phyloP scores from a whole-genome alignment of 352 stramenopile species.

The Phytopythium delawarense region DNA sequence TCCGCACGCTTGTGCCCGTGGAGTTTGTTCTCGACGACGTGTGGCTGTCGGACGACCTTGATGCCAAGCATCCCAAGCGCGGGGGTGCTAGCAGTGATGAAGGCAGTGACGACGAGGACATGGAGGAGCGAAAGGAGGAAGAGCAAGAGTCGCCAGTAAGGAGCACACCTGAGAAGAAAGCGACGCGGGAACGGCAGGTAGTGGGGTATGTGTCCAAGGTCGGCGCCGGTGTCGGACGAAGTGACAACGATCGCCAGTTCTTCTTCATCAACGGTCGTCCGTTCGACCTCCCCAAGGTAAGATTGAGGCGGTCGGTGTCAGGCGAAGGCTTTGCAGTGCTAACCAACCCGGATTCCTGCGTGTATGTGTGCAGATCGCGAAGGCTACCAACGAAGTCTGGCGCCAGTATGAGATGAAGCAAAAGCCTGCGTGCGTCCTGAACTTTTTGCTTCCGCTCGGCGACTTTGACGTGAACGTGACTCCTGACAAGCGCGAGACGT shows the following conservation, averaged over 20 bases:
- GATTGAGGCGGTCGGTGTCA: background rate
- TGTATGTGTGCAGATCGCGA: constrained; percentile 42
- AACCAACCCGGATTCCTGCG: background rate
- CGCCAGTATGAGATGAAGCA: constrained; percentile 87
- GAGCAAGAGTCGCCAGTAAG: constrained; percentile 7
- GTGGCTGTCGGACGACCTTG: constrained; percentile 11
- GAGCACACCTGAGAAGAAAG: background rate
- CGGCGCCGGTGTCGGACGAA: constrained; percentile 59
- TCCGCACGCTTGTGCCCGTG: constrained; percentile 67
- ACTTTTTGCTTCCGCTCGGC: constrained; percentile 84
- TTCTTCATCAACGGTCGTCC: constrained; percentile 96
- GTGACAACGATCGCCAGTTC: constrained; percentile 92
- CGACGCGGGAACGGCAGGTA: constrained; percentile 24
- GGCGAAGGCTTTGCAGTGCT: background rate
- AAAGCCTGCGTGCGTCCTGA: constrained; percentile 92
- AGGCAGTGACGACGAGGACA: constrained; percentile 4
- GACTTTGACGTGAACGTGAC: constrained; percentile 97
- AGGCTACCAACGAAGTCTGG: constrained; percentile 91
- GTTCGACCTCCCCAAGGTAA: constrained; percentile 89
- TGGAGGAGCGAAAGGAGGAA: constrained; percentile 11
- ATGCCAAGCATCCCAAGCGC: constrained; percentile 14
- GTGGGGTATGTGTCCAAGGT: constrained; percentile 71
- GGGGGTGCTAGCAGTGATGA: constrained; percentile 16
- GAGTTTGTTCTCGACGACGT: constrained; percentile 54
- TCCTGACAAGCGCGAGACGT: constrained; percentile 96